A percentile compares a stretch with the other conserved stretches of the same genome.
Evolutionary conservation across 192 early-diverging fungal genomes (phyloP).

Genomic region (Backusella australiensis): DNA sequence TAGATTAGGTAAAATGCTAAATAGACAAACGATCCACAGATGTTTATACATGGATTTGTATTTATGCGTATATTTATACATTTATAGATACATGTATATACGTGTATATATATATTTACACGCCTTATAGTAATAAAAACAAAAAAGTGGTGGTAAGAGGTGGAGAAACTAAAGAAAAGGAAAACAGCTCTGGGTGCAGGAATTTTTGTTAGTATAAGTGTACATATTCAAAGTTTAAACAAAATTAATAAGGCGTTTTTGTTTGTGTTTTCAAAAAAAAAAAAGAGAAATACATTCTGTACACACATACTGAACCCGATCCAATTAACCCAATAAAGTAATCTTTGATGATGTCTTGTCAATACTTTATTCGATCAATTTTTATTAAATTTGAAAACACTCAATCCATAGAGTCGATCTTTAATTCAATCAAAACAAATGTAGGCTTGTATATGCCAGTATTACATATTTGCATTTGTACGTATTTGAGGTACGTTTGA

Average conservation of each 20-base stretch:
- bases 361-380: neutral
- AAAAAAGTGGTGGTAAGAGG: neutral
- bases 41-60: neutral
- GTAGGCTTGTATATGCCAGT: neutral
- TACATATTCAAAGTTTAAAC: slow-evolving; percentile 6
- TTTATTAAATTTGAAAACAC: neutral
- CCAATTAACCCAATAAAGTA: slow-evolving; percentile 8
- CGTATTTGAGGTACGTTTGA: neutral
- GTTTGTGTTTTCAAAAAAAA: slow-evolving; percentile 5
- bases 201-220: slow-evolving; percentile 4
- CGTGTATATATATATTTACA: neutral
- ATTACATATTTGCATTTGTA: neutral
- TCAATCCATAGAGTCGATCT: neutral
- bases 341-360: neutral
- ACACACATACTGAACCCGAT: neutral
- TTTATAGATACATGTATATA: neutral
- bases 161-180: neutral
- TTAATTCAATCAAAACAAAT: neutral
- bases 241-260: slow-evolving; percentile 2
- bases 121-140: neutral
- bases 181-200: neutral
- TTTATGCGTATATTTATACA: neutral
- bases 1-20: neutral
- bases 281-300: neutral
- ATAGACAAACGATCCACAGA: neutral